Evolutionary conservation across 2,329 filamentous ascomycete genomes (phyloP).

Genomic region (Stemphylium lycopersici): DNA sequence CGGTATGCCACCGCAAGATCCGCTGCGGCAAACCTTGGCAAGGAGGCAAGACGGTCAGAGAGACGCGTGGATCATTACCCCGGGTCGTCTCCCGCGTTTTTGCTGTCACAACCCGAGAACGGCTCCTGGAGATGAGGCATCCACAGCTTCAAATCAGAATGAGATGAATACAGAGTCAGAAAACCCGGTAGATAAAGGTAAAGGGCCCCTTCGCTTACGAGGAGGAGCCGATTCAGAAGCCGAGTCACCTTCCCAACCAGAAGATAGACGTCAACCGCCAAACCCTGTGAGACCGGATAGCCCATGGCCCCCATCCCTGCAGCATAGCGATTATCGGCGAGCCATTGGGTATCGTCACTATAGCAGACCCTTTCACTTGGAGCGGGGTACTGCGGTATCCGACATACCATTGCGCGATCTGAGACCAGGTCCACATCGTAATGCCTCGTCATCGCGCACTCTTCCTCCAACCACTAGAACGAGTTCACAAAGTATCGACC

Average conservation of each 20-base stretch:
- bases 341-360: no score
- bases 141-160: not conserved
- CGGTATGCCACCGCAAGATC: not conserved
- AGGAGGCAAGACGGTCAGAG: not conserved
- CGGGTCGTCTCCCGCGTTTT: not conserved
- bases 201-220: not conserved
- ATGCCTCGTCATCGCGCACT: no score
- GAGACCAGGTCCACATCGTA: no score
- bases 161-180: not conserved
- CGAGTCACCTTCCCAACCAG: not conserved
- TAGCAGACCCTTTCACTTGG: no score
- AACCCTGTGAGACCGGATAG: not conserved
- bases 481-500: no score
- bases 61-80: slow-evolving; percentile 4
- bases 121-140: not conserved
- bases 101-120: not conserved
- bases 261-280: not conserved
- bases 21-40: not conserved
- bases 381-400: no score
- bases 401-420: no score
- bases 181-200: not conserved
- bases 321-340: no score
- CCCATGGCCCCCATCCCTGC: no score
- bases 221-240: slow-evolving; percentile 5
- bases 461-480: no score